A percentile compares a stretch with the other conserved stretches of the same genome.
phyloP scores from a whole-genome alignment of 768 basidiomycete species.

The Chalciporus piperatus region DNA sequence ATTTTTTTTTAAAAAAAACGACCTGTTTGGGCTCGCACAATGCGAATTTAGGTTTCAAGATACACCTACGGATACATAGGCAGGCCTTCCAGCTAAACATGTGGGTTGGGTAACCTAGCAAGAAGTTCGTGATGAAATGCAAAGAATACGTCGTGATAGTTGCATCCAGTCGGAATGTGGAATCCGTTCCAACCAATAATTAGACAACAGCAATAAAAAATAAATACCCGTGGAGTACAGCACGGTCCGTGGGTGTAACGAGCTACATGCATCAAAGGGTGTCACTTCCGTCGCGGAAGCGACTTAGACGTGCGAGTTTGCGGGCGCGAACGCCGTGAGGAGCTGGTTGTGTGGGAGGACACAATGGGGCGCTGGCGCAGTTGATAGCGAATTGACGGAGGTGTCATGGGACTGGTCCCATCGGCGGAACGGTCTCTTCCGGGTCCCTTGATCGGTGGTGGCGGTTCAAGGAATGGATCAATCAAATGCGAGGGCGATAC shows the following conservation, averaged over 20 bases:
- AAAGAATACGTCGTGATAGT: background rate
- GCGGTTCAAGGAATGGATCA: conserved; percentile 6
- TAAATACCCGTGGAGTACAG: conserved; percentile 23
- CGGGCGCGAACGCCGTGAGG: conserved; percentile 20
- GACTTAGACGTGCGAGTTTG: conserved; percentile 12
- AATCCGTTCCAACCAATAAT: conserved; percentile 10
- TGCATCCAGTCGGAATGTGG: conserved; percentile 1
- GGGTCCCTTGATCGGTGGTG: conserved; percentile 8
- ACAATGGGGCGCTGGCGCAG: conserved; percentile 28
- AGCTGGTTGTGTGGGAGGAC: conserved; percentile 11
- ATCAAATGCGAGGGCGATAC: conserved; percentile 7
- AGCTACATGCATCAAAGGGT: background rate
- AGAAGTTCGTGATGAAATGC: background rate
- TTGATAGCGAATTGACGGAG: conserved; percentile 26
- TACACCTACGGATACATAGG: conserved; percentile 7
- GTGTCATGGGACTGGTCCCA: background rate
- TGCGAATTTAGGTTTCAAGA: background rate
- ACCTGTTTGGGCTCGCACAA: no score
- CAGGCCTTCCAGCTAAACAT: background rate
- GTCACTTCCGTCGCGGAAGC: conserved; percentile 10
- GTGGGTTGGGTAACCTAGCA: background rate
- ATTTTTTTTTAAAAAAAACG: no score
- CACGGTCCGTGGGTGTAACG: background rate
- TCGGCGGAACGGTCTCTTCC: conserved; percentile 6
- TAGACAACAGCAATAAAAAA: conserved; percentile 37